These are phyloP conservation scores for Plasmopara halstedii DNA, from an alignment of 352 stramenopile genomes.

Conservation along the genomic window DNA sequence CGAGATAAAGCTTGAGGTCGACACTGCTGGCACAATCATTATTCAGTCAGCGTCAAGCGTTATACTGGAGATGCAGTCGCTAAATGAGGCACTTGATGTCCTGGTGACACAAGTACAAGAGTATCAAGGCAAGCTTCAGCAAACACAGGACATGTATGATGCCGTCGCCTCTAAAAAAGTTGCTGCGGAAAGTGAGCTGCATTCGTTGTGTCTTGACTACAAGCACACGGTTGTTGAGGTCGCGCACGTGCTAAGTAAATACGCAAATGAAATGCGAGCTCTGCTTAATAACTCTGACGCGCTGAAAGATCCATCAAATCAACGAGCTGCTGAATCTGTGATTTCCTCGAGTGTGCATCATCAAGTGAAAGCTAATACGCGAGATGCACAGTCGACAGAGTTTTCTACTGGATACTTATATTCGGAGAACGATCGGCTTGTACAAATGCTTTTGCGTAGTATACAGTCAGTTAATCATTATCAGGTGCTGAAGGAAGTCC, in stretches of 20 bases:
- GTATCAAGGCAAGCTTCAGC: conserved; percentile 18
- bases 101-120: conserved; percentile 1
- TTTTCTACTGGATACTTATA: conserved; percentile 32
- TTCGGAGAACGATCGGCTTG: conserved; percentile 68
- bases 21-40: conserved; percentile 26
- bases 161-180: conserved; percentile 6
- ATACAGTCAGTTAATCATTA: conserved; percentile 51
- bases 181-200: conserved; percentile 6
- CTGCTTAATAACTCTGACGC: conserved; percentile 43
- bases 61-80: conserved; percentile 4
- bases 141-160: conserved; percentile 8
- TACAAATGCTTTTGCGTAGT: conserved; percentile 63
- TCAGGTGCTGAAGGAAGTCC: conserved; percentile 33
- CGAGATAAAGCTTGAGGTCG: conserved; percentile 42
- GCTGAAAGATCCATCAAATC: conserved; percentile 21
- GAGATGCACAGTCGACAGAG: not conserved
- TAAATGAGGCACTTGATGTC: conserved; percentile 6
- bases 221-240: conserved; percentile 12
- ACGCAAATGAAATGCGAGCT: conserved; percentile 17
- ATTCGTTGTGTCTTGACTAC: conserved; percentile 9
- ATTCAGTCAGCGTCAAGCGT: conserved; percentile 18
- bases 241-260: conserved; percentile 4
- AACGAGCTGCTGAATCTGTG: not conserved
- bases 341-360: not conserved
- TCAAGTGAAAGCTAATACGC: conserved; percentile 3